Base-by-base conservation (phyloP, 1,139 yeast genomes). In the Nakaseomyces bracarensis region DNA sequence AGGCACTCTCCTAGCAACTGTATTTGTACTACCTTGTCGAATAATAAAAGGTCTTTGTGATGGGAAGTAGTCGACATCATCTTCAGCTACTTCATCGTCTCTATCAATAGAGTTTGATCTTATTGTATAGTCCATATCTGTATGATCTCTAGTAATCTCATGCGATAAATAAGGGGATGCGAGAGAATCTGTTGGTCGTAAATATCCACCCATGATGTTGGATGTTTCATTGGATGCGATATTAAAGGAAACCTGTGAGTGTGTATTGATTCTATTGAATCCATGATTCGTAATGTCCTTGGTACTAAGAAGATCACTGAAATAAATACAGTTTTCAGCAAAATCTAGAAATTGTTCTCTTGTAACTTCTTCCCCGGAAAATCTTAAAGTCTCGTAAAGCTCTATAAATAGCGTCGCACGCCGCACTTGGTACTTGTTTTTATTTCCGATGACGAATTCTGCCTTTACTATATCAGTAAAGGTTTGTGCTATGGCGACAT, bases 381-480 rank as follows among this genome's bases (percentile, higher is more conserved):
- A 89, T 47, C 87, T 68, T 28, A 82, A 70, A 39, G 68, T 67
- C 50, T 87, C 96, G 61, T 86, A 87, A n/a, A 75, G 60, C 1
- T 64, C 66, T 9, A 80, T 64, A 48, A 80, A 74, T 35, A 60
- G 56, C 25, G 54, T 49, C 23, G 60, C 57, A 37, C 64, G 60
- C 25, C 53, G 49, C 29, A 52, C 41, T 20, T 51, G 44, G n/a
- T 28, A 16, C 10, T 41, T 39, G 26, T 50, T 45, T 1, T 44
- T 42, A 20, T 45, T 46, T 10, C 48, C 46, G 3, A 42, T 35
- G 30, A 51, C 49, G 33, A 53, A 58, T 29, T 53, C 51, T 14
- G 46, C 41, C 25, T 42, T 43, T 6, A 58, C 44, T 8, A 53
- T 41, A 39, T 54, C 60, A 3, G 52, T 41, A 21, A 59, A 52